Evolutionary conservation across 148 eudicot genomes (phyloP), one percentile per base, ranked within the genome.

Genomic region (Gaultheria prostrata): DNA sequence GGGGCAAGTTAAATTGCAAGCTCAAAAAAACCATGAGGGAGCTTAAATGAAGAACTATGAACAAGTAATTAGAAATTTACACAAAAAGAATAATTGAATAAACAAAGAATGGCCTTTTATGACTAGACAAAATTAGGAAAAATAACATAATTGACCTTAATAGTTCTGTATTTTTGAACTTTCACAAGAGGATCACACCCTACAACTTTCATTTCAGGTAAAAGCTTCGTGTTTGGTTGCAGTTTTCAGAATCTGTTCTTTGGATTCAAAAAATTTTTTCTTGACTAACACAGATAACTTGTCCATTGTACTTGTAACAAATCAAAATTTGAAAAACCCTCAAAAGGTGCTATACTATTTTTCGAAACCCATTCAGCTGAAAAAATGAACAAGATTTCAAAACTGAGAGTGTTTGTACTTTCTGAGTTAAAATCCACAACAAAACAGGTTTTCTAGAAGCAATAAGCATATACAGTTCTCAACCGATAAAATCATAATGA

Each of bases 1-100:
- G 70, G 77, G 50, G 78, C n/a, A 78, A 85, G 80, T 14, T 13
- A 85, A n/a, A 63, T 28, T 30, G 45, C 72, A 33, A 65, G 26
- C 14, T 79, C 72, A 7, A 33, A 71, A 71, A 32, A 26, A 45
- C 26, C 28, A 67, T 2, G 35, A 50, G 81, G 11, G 63, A 49
- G 30, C 28, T 30, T 3, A 54, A 63, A n/a, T 2, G n/a, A 24
- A 63, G 35, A 45, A 39, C 1, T 45, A 57, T 3, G 15, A 6
- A 57, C 67, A 54, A 50, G 9, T 5, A 28, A 30, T 28, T 0
- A 6, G 28, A 46, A 75, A 75, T 24, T 77, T 53, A 18, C 65
- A 33, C 3, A 57, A 7, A 53, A 73, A 39, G n/a, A n/a, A n/a
- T n/a, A n/a, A n/a, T n/a, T n/a, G 20, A 2, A 69, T 39, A 59